phyloP scores from a whole-genome alignment of 495 filamentous ascomycete species.

The Talaromyces wortmannii region DNA sequence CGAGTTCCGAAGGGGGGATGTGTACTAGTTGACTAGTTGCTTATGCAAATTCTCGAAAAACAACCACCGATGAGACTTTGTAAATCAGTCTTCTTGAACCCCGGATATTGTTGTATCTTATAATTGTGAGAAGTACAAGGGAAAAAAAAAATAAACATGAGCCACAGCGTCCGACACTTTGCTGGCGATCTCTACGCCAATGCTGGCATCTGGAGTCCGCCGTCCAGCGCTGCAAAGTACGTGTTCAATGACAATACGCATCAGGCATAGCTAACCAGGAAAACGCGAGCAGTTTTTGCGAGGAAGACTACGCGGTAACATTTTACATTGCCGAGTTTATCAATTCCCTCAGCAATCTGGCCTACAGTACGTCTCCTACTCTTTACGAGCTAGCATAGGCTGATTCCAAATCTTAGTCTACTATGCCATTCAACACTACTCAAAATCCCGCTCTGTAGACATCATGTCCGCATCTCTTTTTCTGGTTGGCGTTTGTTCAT shows the following conservation, averaged over 20 bases:
- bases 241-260: neutral
- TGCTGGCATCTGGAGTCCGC: neutral
- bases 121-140: too few species aligned
- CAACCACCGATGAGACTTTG: too few species aligned
- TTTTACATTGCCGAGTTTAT: constrained; percentile 44
- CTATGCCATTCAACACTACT: neutral
- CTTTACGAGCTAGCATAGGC: neutral
- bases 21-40: too few species aligned
- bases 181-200: neutral
- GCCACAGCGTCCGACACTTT: neutral
- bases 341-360: constrained; percentile 40
- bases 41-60: too few species aligned
- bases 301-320: constrained; percentile 40
- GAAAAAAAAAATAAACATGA: neutral
- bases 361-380: constrained; percentile 17
- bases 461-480: neutral
- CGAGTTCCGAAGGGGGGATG: too few species aligned
- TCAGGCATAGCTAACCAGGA: neutral
- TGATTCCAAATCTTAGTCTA: neutral
- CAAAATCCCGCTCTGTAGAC: neutral
- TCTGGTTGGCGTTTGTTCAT: neutral
- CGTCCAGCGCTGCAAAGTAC: neutral
- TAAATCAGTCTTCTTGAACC: too few species aligned
- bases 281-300: constrained; percentile 20
- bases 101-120: too few species aligned